Conservation (phyloP, 2,329 filamentous ascomycete species). For the Talaromyces rugulosus region DNA sequence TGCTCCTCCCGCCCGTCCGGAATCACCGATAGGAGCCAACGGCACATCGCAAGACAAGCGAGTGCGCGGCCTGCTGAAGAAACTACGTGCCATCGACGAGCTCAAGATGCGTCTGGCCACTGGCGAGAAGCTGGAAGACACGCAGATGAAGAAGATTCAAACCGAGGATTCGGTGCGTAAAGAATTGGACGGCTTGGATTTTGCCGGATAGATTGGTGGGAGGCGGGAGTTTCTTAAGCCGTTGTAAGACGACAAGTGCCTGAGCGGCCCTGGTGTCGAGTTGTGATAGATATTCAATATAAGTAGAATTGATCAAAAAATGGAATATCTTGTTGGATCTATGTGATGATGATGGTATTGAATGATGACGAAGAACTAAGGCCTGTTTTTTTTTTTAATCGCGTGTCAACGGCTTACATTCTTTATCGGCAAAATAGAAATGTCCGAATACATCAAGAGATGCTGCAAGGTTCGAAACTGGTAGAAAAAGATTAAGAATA, state of each 20-base stretch:
- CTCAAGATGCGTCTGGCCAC: slow-evolving; percentile 93
- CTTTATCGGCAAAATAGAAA: neutral
- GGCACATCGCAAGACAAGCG: slow-evolving; percentile 81
- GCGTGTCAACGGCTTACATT: neutral
- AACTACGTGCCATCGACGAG: slow-evolving; percentile 95
- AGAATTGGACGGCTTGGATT: slow-evolving; percentile 67
- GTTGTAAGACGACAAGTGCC: too few species aligned
- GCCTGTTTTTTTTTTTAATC: too few species aligned
- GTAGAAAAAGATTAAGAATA: too few species aligned
- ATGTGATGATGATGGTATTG: neutral
- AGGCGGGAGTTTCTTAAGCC: too few species aligned
- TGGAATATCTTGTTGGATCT: slow-evolving; percentile 1
- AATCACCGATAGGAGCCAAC: slow-evolving; percentile 48
- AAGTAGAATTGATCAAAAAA: slow-evolving; percentile 2
- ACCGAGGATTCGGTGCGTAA: slow-evolving; percentile 80
- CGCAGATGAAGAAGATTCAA: slow-evolving; percentile 95
- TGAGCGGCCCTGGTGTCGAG: too few species aligned
- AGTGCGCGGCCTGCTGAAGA: slow-evolving; percentile 87
- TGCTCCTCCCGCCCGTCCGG: slow-evolving; percentile 6
- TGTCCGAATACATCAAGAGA: neutral
- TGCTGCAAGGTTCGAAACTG: too few species aligned
- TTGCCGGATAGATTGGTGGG: slow-evolving; percentile 28
- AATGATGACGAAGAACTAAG: neutral
- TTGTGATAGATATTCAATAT: neutral
- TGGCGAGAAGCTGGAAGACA: slow-evolving; percentile 96